Evolutionary conservation across 176 grass and related monocot species (phyloP), one percentile per base, ranked within the genome.

Genomic region (Tillandsia fasciculata): DNA sequence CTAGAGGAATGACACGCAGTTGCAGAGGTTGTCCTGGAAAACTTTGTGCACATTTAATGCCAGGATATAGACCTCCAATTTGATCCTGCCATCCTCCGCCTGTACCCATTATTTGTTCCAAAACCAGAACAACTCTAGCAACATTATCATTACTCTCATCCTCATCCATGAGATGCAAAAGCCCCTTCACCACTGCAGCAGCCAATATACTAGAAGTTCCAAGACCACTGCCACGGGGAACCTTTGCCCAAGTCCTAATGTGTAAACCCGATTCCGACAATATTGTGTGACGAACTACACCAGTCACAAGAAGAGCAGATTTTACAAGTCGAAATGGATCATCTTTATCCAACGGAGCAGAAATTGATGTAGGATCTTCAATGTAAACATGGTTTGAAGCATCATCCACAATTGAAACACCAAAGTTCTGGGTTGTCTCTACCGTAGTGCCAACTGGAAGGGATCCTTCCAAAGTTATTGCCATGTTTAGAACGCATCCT

Each of bases 401-500:
- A 76, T 96, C 89, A 74, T 96, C 93, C 48, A 82, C 77, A 59
- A 96, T 83, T 26, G 78, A 50, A 71, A 90, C 57, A 51, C 88
- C 93, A 63, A 51, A 66, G 51, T 71, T 79, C 63, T 84, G 24
- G 68, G 79, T 85, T 77, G 86, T 91, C 58, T 89, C 85, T 59
- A 90, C 72, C 11, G 23, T 50, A 63, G 86, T 68, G 12, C 85
- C 79, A 67, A 96, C 74, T 6, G 93, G 93, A 84, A 90, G 89
- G 52, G 68, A 81, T 61, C 81, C 85, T 79, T 87, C 83, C 79
- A 96, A 79, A 48, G 72, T 76, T 69, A 96, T 92, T 50, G 93
- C 93, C 93, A 96, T 96, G 73, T 96, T 96, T 68, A 96, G 76
- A 85, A 96, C 93, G 87, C 89, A 96, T 67, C 93, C 93, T 66